phyloP scores from a whole-genome alignment of 108 stramenopile genomes.

The Skeletonema potamos region DNA sequence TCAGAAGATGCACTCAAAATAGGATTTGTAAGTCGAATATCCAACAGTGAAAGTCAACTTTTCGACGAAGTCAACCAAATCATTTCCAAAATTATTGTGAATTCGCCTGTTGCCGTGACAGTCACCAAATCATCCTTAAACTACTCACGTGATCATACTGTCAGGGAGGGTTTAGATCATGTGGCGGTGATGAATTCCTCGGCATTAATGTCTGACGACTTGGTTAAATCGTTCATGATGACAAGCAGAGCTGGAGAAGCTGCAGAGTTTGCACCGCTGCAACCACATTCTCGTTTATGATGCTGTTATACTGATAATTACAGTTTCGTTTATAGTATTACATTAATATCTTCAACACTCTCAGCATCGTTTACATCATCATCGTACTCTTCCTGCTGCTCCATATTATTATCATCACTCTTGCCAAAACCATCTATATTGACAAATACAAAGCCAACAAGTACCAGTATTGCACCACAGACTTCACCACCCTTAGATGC shows the following conservation, averaged over 20 bases:
- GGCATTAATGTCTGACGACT: constrained; percentile 76
- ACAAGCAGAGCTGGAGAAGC: constrained; percentile 11
- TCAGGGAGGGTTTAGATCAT: constrained; percentile 74
- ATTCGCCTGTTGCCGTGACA: constrained; percentile 70
- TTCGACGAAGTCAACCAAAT: constrained; percentile 47
- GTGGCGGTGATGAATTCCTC: constrained; percentile 67
- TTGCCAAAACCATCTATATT: constrained; percentile 50
- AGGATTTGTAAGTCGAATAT: constrained; percentile 71
- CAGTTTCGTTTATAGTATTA: neutral
- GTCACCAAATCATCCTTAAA: constrained; percentile 70
- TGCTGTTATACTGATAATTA: neutral
- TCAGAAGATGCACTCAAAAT: constrained; percentile 58
- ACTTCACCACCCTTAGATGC: constrained; percentile 43
- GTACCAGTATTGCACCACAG: constrained; percentile 68
- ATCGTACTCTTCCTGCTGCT: neutral
- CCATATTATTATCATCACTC: neutral
- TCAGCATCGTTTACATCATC: constrained; percentile 7
- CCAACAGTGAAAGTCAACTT: constrained; percentile 24
- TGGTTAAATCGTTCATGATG: constrained; percentile 52
- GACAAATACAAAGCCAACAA: constrained; percentile 78
- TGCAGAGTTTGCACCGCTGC: constrained; percentile 26
- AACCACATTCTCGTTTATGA: constrained; percentile 38
- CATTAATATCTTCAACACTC: neutral
- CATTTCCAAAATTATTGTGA: constrained; percentile 48
- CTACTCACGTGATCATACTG: constrained; percentile 72